Percentiles rank a stretch among this genome's conserved stretches.
Conservation (phyloP, 2,329 filamentous ascomycete genomes). For the Geosmithia morbida region DNA sequence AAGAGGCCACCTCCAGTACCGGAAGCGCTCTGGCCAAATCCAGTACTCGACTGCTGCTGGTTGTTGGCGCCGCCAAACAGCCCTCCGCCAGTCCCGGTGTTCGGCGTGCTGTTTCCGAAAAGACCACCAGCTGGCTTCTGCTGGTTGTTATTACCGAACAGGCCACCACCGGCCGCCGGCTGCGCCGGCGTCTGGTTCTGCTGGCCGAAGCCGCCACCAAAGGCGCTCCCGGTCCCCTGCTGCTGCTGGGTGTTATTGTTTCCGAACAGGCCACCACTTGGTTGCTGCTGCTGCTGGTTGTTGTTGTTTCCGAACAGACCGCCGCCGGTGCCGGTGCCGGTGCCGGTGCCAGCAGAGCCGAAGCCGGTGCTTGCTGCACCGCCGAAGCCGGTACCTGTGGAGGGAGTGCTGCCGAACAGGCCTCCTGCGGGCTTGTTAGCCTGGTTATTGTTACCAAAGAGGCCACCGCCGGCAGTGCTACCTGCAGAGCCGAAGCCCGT, state of each 20-base stretch:
- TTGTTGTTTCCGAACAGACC: constrained; percentile 28
- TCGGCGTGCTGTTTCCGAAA: constrained; percentile 22
- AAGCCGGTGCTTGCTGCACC: constrained; percentile 16
- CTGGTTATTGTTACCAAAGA: constrained; percentile 3
- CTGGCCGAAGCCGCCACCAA: constrained; percentile 22
- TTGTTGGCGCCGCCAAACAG: constrained; percentile 32
- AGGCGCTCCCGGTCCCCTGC: constrained; percentile 28
- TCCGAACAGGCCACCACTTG: constrained; percentile 28
- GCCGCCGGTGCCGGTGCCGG: constrained; percentile 19
- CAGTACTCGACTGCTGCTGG: constrained; percentile 7
- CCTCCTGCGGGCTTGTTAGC: constrained; percentile 7
- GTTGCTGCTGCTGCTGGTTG: constrained; percentile 13
- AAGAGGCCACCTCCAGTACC: constrained; percentile 2
- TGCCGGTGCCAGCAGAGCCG: constrained; percentile 17
- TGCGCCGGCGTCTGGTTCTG: constrained; percentile 20
- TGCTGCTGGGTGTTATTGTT: constrained; percentile 16
- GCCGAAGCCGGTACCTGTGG: constrained; percentile 7
- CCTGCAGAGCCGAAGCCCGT: constrained; percentile 1
- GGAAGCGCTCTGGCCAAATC: constrained; percentile 10
- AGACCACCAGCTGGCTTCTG: constrained; percentile 17
- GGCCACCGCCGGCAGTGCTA: constrained; percentile 1
- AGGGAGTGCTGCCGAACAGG: constrained; percentile 14
- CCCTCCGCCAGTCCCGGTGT: constrained; percentile 17
- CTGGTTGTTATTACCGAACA: constrained; percentile 33
- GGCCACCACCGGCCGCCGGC: constrained; percentile 25